A percentile compares a stretch with the other conserved stretches of the same genome.
Evolutionary conservation across 164 flowering plant genomes (phyloP).

Genomic region (Nymphaea thermarum): DNA sequence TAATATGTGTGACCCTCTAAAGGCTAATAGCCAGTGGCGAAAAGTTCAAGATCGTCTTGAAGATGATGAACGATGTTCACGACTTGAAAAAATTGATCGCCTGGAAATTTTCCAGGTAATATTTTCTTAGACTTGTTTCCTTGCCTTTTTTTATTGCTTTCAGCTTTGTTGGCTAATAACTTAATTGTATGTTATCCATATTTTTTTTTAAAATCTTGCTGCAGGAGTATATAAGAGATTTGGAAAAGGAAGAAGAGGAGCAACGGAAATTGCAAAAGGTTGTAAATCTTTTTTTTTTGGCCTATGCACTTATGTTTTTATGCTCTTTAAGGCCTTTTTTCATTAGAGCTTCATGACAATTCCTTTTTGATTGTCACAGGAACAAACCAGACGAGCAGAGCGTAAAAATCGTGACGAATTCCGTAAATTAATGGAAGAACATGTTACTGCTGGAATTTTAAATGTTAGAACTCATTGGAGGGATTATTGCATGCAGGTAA

Average conservation of each 20-base stretch:
- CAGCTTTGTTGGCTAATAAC: neutral
- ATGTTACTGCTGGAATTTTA: conserved; percentile 59
- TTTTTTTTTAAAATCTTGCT: conserved; percentile 4
- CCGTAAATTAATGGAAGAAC: conserved; percentile 81
- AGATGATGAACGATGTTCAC: conserved; percentile 83
- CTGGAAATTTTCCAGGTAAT: conserved; percentile 71
- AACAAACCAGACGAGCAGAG: conserved; percentile 68
- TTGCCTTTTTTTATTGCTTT: no score
- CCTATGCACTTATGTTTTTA: no score
- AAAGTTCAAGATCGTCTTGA: conserved; percentile 87
- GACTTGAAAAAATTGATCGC: conserved; percentile 88
- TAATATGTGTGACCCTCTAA: conserved; percentile 2
- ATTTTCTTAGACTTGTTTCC: neutral
- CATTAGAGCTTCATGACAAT: neutral
- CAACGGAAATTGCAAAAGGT: conserved; percentile 89
- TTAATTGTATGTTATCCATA: neutral
- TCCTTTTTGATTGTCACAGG: conserved; percentile 22
- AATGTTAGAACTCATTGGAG: conserved; percentile 87
- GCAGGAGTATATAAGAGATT: conserved; percentile 79
- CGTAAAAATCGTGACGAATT: conserved; percentile 91
- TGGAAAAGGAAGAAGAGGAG: conserved; percentile 95
- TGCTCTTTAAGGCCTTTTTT: neutral
- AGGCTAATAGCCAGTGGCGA: conserved; percentile 91
- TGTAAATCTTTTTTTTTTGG: no score
- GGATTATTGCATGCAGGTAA: conserved; percentile 86